phyloP scores from a whole-genome alignment of 2,329 filamentous ascomycete genomes.

The Fusarium austroafricanum region DNA sequence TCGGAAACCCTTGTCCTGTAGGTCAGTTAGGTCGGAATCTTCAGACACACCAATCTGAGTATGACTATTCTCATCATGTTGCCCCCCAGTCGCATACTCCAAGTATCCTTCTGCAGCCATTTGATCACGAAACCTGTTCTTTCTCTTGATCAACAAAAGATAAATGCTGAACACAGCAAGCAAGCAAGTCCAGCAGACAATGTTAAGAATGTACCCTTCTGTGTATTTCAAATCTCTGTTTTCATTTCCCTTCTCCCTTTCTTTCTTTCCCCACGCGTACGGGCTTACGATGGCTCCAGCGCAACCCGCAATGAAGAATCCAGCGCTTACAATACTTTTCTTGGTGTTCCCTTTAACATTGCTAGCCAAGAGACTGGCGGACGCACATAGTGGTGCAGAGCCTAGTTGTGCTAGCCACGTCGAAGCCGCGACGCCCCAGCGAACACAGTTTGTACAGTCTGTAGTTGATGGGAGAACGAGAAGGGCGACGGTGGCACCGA shows the following conservation, averaged over 20 bases:
- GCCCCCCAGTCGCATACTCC: constrained; percentile 6
- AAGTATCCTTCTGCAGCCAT: constrained; percentile 6
- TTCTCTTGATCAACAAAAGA: constrained; percentile 4
- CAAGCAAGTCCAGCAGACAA: constrained; percentile 33
- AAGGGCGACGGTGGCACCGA: constrained; percentile 26
- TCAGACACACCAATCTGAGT: constrained; percentile 14
- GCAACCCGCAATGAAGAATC: constrained; percentile 46
- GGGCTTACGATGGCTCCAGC: constrained; percentile 44
- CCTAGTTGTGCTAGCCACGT: constrained; percentile 43
- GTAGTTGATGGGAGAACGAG: constrained; percentile 26
- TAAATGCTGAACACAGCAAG: constrained; percentile 22
- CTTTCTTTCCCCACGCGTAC: constrained; percentile 34
- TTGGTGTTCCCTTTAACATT: constrained; percentile 50
- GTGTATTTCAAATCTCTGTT: too few relatives aligned
- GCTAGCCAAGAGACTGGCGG: constrained; percentile 41
- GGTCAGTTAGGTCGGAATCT: constrained; percentile 42
- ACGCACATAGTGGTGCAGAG: constrained; percentile 34
- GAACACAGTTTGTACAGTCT: neutral
- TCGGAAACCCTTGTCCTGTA: constrained; percentile 41
- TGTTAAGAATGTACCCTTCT: constrained; percentile 36
- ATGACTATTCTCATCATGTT: constrained; percentile 1
- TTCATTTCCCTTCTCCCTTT: too few relatives aligned
- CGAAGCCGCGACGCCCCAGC: constrained; percentile 43
- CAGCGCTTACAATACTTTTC: constrained; percentile 40
- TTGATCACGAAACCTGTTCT: constrained; percentile 24